A percentile compares a stretch with the other conserved stretches of the same genome.
These are phyloP conservation scores for Zygosaccharomyces rouxii DNA, from an alignment of 805 yeast genomes.

Conservation along the genomic window DNA sequence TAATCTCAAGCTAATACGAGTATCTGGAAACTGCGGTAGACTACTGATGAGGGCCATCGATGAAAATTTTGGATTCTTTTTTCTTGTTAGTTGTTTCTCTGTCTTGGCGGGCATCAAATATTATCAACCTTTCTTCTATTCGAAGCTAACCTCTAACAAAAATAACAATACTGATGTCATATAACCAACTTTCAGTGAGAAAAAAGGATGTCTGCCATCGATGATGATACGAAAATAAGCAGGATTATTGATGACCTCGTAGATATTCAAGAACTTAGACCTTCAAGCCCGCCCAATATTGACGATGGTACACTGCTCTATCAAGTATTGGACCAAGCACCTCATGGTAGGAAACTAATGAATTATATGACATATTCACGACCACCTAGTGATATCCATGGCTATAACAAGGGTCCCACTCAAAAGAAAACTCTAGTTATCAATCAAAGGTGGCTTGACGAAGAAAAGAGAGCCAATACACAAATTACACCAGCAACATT, in stretches of 20 bases:
- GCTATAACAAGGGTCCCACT: conserved; percentile 8
- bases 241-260: neutral
- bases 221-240: conserved; percentile 1
- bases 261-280: conserved; percentile 6
- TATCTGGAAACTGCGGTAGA: conserved; percentile 47
- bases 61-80: neutral
- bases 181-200: neutral
- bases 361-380: conserved; percentile 15
- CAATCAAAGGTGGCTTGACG: conserved; percentile 23
- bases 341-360: conserved; percentile 27
- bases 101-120: neutral
- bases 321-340: conserved; percentile 23
- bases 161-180: neutral
- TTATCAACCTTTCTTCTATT: neutral
- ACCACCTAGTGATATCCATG: neutral
- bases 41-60: conserved; percentile 10
- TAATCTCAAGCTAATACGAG: conserved; percentile 39
- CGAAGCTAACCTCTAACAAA: neutral
- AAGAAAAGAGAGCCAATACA: conserved; percentile 17
- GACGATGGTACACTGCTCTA: conserved; percentile 15
- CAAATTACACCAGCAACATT: conserved; percentile 14
- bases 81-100: neutral
- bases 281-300: neutral
- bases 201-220: neutral
- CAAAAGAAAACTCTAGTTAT: conserved; percentile 9